Base-by-base conservation (phyloP, 306 rosid species). In the Prunus mume region DNA sequence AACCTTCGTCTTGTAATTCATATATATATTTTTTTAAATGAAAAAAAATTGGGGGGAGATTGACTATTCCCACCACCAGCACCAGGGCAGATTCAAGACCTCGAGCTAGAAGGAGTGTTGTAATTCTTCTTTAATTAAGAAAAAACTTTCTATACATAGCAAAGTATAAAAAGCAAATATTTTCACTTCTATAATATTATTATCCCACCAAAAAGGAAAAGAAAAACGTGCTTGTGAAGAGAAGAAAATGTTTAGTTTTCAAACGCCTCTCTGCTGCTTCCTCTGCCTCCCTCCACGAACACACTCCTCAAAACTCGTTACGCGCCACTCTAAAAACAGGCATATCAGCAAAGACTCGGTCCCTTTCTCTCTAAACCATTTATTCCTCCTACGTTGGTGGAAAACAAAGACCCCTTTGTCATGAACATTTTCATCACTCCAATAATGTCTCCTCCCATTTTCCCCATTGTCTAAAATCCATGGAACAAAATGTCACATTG, bases 231-330 rank as follows among this genome's bases (percentile, higher is more conserved):
- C 43, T 38, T 38, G 43, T 7, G 43, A 38, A 38, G 43, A 38
- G 43, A 34, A 32, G 9, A 38, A 38, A 38, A 38, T 38, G 43
- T 47, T 11, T 9, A 17, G 18, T 38, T 45, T 17, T 65, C 13
- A 19, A 34, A 71, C 28, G 28, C 68, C 4, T 38, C 62, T 46
- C 13, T 19, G 38, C 38, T 65, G n/a, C 28, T n/a, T 4, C 45
- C 20, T 71, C 28, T 22, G 27, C 65, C 71, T 65, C 76, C 74
- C 68, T 80, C 79, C 87, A 78, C 85, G 68, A 66, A 78, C 80
- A 75, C 78, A 61, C 27, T 34, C 88, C 96, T 88, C 67, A 12
- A 80, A 91, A 78, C 50, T 43, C 80, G 90, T 73, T 47, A 69
- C 67, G 27, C 52, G 43, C 27, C 11, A 32, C 69, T 32, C 69